These are phyloP conservation scores for Diaporthe vaccinii DNA, from an alignment of 2,329 filamentous ascomycete species.

Conservation along the genomic window DNA sequence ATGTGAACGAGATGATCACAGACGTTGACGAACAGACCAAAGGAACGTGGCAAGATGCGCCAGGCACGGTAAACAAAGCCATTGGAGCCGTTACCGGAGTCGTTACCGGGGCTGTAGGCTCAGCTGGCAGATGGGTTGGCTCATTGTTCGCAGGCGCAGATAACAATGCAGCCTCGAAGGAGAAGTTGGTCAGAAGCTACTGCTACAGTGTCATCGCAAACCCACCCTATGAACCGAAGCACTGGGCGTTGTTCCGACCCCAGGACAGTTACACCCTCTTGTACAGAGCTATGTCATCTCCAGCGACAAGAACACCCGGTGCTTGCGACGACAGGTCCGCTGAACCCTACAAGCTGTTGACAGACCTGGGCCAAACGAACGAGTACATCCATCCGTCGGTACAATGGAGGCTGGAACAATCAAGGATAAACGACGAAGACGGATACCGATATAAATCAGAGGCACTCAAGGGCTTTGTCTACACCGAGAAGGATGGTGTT, in stretches of 20 bases:
- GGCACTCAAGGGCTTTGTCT: not conserved
- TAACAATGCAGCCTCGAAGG: not conserved
- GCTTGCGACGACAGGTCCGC: not conserved
- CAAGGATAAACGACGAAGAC: not conserved
- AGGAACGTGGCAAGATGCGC: not conserved
- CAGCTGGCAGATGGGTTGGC: not conserved
- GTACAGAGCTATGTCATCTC: not conserved
- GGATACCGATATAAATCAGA: not conserved
- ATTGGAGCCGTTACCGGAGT: not conserved
- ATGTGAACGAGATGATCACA: not conserved
- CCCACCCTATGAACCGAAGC: not conserved
- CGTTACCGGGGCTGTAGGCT: not conserved
- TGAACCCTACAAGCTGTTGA: not conserved
- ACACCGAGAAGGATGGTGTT: not conserved
- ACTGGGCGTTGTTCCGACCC: not conserved
- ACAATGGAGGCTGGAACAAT: not conserved
- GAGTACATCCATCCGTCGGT: not conserved
- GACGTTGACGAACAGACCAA: not conserved
- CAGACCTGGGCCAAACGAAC: not conserved
- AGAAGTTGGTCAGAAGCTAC: not conserved
- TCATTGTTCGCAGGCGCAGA: not conserved
- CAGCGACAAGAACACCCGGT: not conserved
- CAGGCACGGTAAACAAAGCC: not conserved
- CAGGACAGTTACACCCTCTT: not conserved
- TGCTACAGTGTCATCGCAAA: not conserved